Conservation (phyloP, 2,329 filamentous ascomycete genomes). For the Fusarium secorum region DNA sequence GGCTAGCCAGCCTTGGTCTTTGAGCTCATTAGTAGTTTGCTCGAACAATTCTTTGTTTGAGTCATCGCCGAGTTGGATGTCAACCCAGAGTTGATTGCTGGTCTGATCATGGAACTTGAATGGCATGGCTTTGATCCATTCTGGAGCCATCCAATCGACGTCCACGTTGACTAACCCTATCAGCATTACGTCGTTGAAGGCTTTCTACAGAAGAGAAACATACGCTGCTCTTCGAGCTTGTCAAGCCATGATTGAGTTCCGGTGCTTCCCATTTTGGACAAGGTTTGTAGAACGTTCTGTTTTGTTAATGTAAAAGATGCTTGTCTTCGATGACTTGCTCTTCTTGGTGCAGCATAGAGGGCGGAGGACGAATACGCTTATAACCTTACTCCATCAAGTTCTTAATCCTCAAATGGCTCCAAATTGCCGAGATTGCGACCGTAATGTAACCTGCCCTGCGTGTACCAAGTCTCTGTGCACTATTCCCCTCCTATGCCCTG, state of each 20-base stretch:
- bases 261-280: slow-evolving; percentile 44
- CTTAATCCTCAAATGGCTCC: too few species aligned
- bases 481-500: slow-evolving; percentile 3
- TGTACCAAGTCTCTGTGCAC: background rate
- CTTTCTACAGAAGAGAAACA: background rate
- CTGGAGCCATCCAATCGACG: slow-evolving; percentile 61
- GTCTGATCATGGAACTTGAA: slow-evolving; percentile 58
- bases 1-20: slow-evolving; percentile 55
- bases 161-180: slow-evolving; percentile 55
- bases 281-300: too few species aligned
- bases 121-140: slow-evolving; percentile 55
- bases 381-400: background rate
- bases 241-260: slow-evolving; percentile 50
- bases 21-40: slow-evolving; percentile 53
- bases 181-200: background rate
- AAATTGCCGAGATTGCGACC: background rate
- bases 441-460: background rate
- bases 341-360: background rate
- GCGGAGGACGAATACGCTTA: background rate
- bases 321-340: too few species aligned
- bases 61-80: slow-evolving; percentile 54
- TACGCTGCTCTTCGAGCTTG: slow-evolving; percentile 53
- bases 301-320: background rate
- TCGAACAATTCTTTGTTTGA: slow-evolving; percentile 54
- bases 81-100: slow-evolving; percentile 59